Base-by-base conservation (phyloP, 208 protist genomes). In the Eutreptiella sp. region DNA sequence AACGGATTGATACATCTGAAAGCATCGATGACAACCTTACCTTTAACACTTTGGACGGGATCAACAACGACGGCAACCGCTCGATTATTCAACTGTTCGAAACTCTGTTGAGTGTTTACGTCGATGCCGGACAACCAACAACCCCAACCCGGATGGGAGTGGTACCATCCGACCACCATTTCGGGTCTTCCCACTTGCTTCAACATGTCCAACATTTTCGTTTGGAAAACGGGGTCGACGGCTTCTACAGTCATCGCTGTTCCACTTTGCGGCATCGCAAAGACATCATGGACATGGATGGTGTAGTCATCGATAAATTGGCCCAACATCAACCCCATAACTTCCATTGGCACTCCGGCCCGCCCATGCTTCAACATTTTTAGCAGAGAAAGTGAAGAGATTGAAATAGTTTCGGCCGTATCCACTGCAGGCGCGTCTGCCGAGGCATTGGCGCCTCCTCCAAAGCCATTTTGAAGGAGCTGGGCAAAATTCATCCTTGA, bases 221-320 rank as follows among this genome's bases (percentile, higher is more conserved):
- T 92, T 79, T 99, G 97, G 73, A 98, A 99, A 24, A 98, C 97
- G 11, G 94, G 94, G 80, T 99, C 98, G 3, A 99, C 94, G 27
- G 97, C 96, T 78, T 99, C 96, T 21, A 99, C 97, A 69, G 84
- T 95, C 38, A 98, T 93, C 7, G 93, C 93, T 4, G 94, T 98
- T 35, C 94, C 95, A 24, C 86, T 97, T 72, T 98, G 95, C 24
- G 96, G 97, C 92, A 98, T 98, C 2, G 94, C 94, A 70, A 99
- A 99, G 21, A 99, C 96, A 75, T 99, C 95, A 4, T 94, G 80
- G 14, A 97, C 94, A 21, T 84, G 85, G 47, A 99, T 94, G 5
- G 98, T 99, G 84, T 99, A 99, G 47, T 99, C 95, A 77, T 99
- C 98, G 55, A 99, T 93, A 76, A 99, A 98, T 67, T 98, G 88